A percentile compares a stretch with the other conserved stretches of the same genome.
Conservation (phyloP, 257 asterid genomes). For the Lavandula angustifolia region DNA sequence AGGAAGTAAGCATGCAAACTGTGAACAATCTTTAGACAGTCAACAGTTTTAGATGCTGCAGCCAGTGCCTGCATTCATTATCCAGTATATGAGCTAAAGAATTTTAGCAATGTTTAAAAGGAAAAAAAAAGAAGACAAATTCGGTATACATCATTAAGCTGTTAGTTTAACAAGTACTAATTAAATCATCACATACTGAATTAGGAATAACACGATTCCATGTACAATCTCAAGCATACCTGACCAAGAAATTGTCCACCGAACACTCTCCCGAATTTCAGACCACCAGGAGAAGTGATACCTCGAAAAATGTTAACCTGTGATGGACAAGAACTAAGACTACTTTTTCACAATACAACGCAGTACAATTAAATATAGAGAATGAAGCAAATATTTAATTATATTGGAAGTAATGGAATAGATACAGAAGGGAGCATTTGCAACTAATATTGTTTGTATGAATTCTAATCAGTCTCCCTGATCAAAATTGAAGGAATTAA, state of each 20-base stretch:
- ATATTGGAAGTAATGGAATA: constrained; percentile 5
- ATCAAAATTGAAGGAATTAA: constrained; percentile 5
- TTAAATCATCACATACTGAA: constrained; percentile 20
- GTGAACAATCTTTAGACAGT: constrained; percentile 85
- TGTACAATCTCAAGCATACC: constrained; percentile 46
- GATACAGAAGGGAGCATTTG: constrained; percentile 15
- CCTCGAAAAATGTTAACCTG: constrained; percentile 87
- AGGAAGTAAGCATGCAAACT: constrained; percentile 94
- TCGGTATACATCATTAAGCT: constrained; percentile 2
- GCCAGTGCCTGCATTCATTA: constrained; percentile 90
- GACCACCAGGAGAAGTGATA: constrained; percentile 91
- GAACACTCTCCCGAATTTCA: constrained; percentile 79
- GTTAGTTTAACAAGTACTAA: constrained; percentile 14
- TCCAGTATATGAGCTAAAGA: constrained; percentile 26
- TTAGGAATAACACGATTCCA: constrained; percentile 6
- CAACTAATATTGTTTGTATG: constrained; percentile 19
- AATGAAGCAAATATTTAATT: constrained; percentile 12
- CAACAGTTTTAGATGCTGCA: constrained; percentile 95
- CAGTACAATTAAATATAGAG: constrained; percentile 11
- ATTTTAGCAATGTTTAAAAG: constrained; percentile 24
- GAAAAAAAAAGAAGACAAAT: constrained; percentile 1
- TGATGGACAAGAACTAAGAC: constrained; percentile 27
- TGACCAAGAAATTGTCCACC: constrained; percentile 99
- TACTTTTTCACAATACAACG: constrained; percentile 2
- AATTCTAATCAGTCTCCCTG: constrained; percentile 9